Percentiles rank a stretch among this genome's conserved stretches.
Conservation (phyloP, 106 monocot genomes). For the Phalaenopsis equestris region DNA sequence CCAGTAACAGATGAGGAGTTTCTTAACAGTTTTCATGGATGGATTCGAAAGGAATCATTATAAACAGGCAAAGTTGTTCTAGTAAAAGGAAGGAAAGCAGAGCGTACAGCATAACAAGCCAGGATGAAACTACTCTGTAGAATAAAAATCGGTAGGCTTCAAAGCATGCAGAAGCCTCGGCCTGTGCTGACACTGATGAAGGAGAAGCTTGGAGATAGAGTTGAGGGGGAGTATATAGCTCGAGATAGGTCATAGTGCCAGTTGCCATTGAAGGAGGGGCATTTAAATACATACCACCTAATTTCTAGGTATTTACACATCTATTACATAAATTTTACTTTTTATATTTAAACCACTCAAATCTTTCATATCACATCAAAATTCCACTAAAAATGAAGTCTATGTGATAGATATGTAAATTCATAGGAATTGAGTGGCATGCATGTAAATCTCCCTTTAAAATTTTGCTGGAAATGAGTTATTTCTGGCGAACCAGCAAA, state of each 20-base stretch:
- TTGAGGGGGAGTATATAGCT: background rate
- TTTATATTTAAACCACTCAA: too few species aligned
- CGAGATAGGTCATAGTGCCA: background rate
- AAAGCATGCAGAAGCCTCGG: background rate
- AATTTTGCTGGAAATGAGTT: background rate
- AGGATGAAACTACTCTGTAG: background rate
- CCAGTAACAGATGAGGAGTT: slow-evolving; percentile 1
- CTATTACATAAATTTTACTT: too few species aligned
- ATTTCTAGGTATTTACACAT: too few species aligned
- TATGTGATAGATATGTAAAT: too few species aligned
- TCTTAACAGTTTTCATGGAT: background rate
- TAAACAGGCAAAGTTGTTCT: background rate
- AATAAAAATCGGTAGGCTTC: background rate
- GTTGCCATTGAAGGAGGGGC: background rate
- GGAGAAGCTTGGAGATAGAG: background rate
- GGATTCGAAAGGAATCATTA: background rate
- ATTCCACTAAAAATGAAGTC: too few species aligned
- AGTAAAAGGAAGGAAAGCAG: background rate
- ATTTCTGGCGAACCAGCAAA: too few species aligned
- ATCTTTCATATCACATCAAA: too few species aligned
- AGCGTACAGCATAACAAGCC: background rate
- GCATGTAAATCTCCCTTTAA: background rate
- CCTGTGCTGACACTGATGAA: background rate
- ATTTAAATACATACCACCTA: too few species aligned
- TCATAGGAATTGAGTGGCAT: too few species aligned